A percentile compares a stretch with the other conserved stretches of the same genome.
Evolutionary conservation across 352 stramenopile genomes (phyloP).

Genomic region (Globisporangium perplexum): DNA sequence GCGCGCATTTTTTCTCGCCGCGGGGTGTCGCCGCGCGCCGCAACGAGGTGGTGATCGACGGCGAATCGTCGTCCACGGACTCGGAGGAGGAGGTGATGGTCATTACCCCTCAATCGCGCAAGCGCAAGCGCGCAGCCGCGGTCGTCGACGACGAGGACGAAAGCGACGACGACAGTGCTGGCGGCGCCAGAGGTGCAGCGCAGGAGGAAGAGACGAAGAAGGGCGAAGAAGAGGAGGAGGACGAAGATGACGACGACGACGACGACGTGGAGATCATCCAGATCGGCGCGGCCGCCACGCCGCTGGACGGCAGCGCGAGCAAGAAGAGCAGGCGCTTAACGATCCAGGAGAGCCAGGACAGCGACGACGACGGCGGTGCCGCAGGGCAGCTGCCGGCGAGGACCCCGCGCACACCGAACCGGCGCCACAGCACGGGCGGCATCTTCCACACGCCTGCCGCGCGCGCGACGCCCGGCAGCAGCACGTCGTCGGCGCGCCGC

Average conservation of each 20-base stretch:
- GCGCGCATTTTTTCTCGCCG: not conserved
- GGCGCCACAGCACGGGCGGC: slow-evolving; percentile 2
- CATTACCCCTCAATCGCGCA: slow-evolving; percentile 51
- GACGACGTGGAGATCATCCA: slow-evolving; percentile 56
- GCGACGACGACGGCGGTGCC: slow-evolving; percentile 11
- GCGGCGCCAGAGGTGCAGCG: not conserved
- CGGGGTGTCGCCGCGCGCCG: slow-evolving; percentile 9
- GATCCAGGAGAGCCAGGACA: slow-evolving; percentile 63
- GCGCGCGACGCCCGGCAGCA: slow-evolving; percentile 7
- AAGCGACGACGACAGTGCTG: slow-evolving; percentile 6
- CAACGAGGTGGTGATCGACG: slow-evolving; percentile 71
- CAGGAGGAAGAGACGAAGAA: not conserved
- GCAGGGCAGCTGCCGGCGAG: slow-evolving; percentile 2
- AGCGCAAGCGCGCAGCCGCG: slow-evolving; percentile 47
- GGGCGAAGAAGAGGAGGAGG: slow-evolving; percentile 15
- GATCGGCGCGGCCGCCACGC: slow-evolving; percentile 16
- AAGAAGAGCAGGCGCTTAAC: slow-evolving; percentile 26
- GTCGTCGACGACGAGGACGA: slow-evolving; percentile 58
- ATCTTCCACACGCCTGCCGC: not conserved
- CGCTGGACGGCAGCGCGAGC: slow-evolving; percentile 17
- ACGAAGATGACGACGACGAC: slow-evolving; percentile 36
- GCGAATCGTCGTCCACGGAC: slow-evolving; percentile 42
- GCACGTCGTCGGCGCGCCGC: slow-evolving; percentile 36
- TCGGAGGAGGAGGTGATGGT: slow-evolving; percentile 52
- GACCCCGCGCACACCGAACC: slow-evolving; percentile 4